Evolutionary conservation across 2,329 filamentous ascomycete genomes (phyloP).

Genomic region (Penicillium sp.): DNA sequence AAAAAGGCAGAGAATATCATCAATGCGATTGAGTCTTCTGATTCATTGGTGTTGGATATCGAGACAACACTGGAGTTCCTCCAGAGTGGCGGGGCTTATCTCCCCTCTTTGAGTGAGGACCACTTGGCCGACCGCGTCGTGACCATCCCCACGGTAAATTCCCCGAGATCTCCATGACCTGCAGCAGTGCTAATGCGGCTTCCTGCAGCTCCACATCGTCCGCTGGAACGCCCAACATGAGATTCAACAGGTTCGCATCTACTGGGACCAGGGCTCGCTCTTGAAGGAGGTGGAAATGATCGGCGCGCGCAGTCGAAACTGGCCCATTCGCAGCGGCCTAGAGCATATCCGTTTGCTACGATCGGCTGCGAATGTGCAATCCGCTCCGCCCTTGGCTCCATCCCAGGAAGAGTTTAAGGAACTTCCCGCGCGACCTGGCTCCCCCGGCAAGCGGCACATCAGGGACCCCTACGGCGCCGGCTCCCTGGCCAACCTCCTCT

Average conservation of each 20-base stretch:
- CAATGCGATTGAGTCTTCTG: slow-evolving; percentile 68
- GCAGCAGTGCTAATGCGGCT: slow-evolving; percentile 10
- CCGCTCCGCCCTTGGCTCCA: slow-evolving; percentile 18
- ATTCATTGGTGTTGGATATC: slow-evolving; percentile 72
- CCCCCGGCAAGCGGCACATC: slow-evolving; percentile 43
- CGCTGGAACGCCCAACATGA: slow-evolving; percentile 74
- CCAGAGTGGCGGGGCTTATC: slow-evolving; percentile 77
- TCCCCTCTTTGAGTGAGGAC: slow-evolving; percentile 90
- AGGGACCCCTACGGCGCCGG: slow-evolving; percentile 46
- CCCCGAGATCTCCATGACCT: slow-evolving; percentile 6
- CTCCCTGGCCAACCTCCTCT: slow-evolving; percentile 72
- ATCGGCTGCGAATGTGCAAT: slow-evolving; percentile 43
- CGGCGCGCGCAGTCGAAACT: slow-evolving; percentile 84
- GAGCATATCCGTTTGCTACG: slow-evolving; percentile 80
- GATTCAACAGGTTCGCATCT: slow-evolving; percentile 83
- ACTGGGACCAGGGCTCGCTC: slow-evolving; percentile 93
- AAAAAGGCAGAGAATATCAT: slow-evolving; percentile 81
- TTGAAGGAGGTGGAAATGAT: slow-evolving; percentile 94
- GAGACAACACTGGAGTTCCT: slow-evolving; percentile 82
- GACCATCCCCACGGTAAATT: slow-evolving; percentile 73
- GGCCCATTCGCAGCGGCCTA: slow-evolving; percentile 86
- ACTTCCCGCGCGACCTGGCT: slow-evolving; percentile 20
- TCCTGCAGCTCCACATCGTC: slow-evolving; percentile 77
- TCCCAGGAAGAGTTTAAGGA: slow-evolving; percentile 18
- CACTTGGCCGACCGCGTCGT: slow-evolving; percentile 83